Percentiles rank a stretch among this genome's conserved stretches.
phyloP scores from a whole-genome alignment of 805 yeast genomes.

The Candida anglica region DNA sequence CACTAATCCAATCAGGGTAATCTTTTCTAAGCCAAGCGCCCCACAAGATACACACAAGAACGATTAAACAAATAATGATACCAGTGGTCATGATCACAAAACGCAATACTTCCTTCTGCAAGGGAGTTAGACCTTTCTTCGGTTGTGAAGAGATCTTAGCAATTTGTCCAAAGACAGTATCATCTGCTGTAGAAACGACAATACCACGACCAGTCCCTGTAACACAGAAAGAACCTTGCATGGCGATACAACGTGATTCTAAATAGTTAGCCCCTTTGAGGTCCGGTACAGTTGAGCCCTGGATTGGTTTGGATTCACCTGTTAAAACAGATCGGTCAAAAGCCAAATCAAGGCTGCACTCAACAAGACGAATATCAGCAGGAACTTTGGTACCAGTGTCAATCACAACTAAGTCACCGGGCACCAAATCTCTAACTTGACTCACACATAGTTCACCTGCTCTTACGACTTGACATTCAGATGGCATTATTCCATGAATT shows the following conservation, averaged over 20 bases:
- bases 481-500: constrained; percentile 40
- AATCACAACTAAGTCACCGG: constrained; percentile 41
- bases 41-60: constrained; percentile 36
- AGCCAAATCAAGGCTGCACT: constrained; percentile 31
- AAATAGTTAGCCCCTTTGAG: constrained; percentile 33
- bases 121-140: constrained; percentile 36
- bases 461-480: constrained; percentile 31
- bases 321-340: constrained; percentile 47
- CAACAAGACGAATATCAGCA: constrained; percentile 43
- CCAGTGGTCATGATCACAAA: constrained; percentile 24
- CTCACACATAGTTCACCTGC: constrained; percentile 23
- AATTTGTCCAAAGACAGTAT: constrained; percentile 44
- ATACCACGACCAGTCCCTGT: constrained; percentile 42
- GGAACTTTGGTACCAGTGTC: constrained; percentile 40
- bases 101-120: constrained; percentile 38
- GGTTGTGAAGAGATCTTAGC: constrained; percentile 39
- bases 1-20: constrained; percentile 40
- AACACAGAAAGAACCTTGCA: constrained; percentile 44
- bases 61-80: constrained; percentile 22
- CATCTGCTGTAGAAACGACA: constrained; percentile 41
- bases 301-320: constrained; percentile 44
- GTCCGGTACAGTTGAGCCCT: constrained; percentile 23
- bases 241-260: constrained; percentile 40
- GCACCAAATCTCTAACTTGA: constrained; percentile 34
- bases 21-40: constrained; percentile 37